A percentile compares a stretch with the other conserved stretches of the same genome.
These are phyloP conservation scores for Penicillium diatomitis DNA, from an alignment of 495 filamentous ascomycete genomes.

Conservation along the genomic window DNA sequence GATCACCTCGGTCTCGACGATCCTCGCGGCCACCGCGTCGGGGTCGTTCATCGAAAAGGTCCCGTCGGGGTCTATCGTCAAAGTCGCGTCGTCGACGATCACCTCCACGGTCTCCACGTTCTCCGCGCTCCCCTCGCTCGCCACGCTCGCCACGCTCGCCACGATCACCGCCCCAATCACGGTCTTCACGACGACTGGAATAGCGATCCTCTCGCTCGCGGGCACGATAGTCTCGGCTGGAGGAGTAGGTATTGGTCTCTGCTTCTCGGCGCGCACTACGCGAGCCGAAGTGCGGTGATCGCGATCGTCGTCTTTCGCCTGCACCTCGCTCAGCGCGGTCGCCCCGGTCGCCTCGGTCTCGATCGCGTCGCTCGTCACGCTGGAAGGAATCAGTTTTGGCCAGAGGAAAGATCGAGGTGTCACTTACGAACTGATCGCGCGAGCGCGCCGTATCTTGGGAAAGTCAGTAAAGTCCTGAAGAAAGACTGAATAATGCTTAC, in stretches of 20 bases:
- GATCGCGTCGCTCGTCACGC: conserved; percentile 45
- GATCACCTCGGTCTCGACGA: conserved; percentile 13
- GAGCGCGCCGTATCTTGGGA: conserved; percentile 55
- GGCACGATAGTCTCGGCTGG: conserved; percentile 81
- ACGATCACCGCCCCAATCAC: conserved; percentile 46
- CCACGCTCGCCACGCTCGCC: conserved; percentile 37
- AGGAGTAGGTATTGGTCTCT: conserved; percentile 82
- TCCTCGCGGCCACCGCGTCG: conserved; percentile 21
- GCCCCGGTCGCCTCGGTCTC: conserved; percentile 29
- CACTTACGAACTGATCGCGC: conserved; percentile 64
- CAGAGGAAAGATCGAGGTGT: conserved; percentile 6
- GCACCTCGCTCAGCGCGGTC: conserved; percentile 16
- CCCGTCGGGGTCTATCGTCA: conserved; percentile 21
- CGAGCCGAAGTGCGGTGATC: conserved; percentile 61
- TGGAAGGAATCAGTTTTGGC: conserved; percentile 29
- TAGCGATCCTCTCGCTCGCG: conserved; percentile 87
- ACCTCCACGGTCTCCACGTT: conserved; percentile 28
- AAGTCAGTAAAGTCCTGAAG: conserved; percentile 10
- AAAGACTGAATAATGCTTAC: conserved; percentile 31
- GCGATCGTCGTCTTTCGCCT: conserved; percentile 57
- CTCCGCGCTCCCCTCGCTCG: conserved; percentile 30
- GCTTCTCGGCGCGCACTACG: conserved; percentile 52
- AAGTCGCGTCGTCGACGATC: conserved; percentile 20
- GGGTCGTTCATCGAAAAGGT: conserved; percentile 21
- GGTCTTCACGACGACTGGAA: conserved; percentile 40